Evolutionary conservation across 139 green algal species (phyloP), one percentile per base, ranked within the genome.

Genomic region (Edaphochlamys debaryana): DNA sequence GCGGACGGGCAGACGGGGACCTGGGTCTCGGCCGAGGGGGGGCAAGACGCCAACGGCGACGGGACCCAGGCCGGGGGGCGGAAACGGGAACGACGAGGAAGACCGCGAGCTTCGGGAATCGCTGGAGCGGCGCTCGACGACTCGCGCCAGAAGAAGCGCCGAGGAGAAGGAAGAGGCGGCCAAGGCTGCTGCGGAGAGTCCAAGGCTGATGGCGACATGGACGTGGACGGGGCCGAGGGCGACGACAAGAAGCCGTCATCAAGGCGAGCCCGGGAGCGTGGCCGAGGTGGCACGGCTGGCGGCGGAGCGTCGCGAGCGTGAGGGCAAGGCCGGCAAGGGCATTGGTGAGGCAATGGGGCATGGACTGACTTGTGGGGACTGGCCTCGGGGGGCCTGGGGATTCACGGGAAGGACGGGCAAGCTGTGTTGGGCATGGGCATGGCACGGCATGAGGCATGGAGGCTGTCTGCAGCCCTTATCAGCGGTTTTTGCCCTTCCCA

Each of bases 281-380:
- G 85, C 90, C 69, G 85, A 50, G 63, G 86, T 93, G 45, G 90
- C 90, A 2, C 38, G 67, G 54, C 40, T 82, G 58, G 67, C 91
- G 23, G 85, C 78, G 23, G 45, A 56, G 54, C 81, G 86, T 74
- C 73, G 90, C 34, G 86, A 91, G 62, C 78, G 85, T 92, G 68
- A 89, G n/a, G 85, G 89, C 69, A 85, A 50, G 63, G 86, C 38
- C 34, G 69, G 48, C 70, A 66, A 66, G 48, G 50, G 22, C 70
- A 78, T 78, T 32, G 70, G 70, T 78, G 45, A 66, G 70, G n/a
- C n/a, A n/a, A n/a, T n/a, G n/a, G n/a, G n/a, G n/a, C n/a, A n/a
- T n/a, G n/a, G n/a, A n/a, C n/a, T n/a, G n/a, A n/a, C n/a, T n/a
- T n/a, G n/a, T n/a, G n/a, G n/a, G n/a, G n/a, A n/a, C n/a, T n/a